These are phyloP conservation scores for Talaromyces islandicus DNA, from an alignment of 2,329 filamentous ascomycete genomes.

Conservation along the genomic window DNA sequence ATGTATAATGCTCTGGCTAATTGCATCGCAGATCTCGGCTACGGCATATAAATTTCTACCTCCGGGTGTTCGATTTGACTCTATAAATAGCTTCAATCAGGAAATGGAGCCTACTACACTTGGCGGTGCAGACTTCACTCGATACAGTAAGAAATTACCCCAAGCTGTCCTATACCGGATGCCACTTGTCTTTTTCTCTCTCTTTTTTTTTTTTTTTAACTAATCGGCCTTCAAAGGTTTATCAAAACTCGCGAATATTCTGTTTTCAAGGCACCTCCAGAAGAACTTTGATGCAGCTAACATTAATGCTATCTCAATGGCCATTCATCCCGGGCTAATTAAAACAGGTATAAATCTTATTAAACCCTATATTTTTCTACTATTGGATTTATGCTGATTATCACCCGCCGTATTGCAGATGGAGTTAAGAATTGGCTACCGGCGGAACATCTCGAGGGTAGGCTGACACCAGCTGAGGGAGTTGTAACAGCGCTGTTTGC, in stretches of 20 bases:
- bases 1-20: no score
- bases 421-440: no score
- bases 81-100: background rate
- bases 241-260: no score
- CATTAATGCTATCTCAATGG: conserved; percentile 1
- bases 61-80: conserved; percentile 1
- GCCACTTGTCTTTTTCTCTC: no score
- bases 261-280: background rate
- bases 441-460: no score
- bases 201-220: no score
- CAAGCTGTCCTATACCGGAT: background rate
- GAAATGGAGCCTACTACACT: conserved; percentile 2
- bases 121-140: conserved; percentile 2
- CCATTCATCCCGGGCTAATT: background rate
- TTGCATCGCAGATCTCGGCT: no score
- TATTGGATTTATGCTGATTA: no score
- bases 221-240: no score
- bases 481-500: no score
- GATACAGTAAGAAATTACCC: background rate
- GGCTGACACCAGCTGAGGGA: no score
- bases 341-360: background rate
- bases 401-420: no score
- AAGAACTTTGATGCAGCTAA: background rate
- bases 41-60: background rate
- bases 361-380: background rate